These are phyloP conservation scores for Rhizophora apiculata DNA, from an alignment of 345 rosid species.

Conservation along the genomic window DNA sequence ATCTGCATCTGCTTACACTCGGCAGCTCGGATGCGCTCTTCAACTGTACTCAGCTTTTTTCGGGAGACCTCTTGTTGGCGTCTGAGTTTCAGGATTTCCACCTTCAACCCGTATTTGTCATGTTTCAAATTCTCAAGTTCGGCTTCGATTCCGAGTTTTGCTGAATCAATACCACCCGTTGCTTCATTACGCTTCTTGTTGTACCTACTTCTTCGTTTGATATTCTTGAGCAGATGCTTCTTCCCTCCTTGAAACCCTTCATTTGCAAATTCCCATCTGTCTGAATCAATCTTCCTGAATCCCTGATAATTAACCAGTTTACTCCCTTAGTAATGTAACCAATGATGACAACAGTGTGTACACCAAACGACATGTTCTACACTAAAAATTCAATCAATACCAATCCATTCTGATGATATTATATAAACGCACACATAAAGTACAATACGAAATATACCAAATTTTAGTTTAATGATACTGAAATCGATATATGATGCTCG, in stretches of 20 bases:
- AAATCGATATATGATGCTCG: no score
- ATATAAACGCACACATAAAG: no score
- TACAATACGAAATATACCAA: no score
- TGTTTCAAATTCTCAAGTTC: slow-evolving; percentile 40
- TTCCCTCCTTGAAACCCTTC: slow-evolving; percentile 56
- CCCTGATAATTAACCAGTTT: slow-evolving; percentile 39
- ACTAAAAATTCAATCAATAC: not conserved
- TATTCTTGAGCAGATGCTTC: slow-evolving; percentile 55
- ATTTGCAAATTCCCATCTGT: slow-evolving; percentile 67
- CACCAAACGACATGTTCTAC: not conserved
- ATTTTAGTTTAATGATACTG: no score
- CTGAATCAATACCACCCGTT: not conserved
- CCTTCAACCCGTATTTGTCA: slow-evolving; percentile 36
- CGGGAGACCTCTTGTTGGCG: slow-evolving; percentile 42
- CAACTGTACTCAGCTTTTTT: slow-evolving; percentile 29
- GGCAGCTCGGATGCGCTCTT: slow-evolving; percentile 35
- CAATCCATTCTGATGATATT: no score
- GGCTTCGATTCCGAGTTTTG: slow-evolving; percentile 17
- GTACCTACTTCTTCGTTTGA: slow-evolving; percentile 49
- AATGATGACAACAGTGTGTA: not conserved
- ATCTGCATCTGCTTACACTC: slow-evolving; percentile 51
- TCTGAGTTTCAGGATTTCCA: slow-evolving; percentile 43
- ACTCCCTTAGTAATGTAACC: not conserved
- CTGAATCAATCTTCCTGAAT: slow-evolving; percentile 56
- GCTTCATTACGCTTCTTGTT: slow-evolving; percentile 26